Percentiles rank a stretch among this genome's conserved stretches.
These are phyloP conservation scores for Fusarium coffeatum DNA, from an alignment of 2,329 filamentous ascomycete species.

Conservation along the genomic window DNA sequence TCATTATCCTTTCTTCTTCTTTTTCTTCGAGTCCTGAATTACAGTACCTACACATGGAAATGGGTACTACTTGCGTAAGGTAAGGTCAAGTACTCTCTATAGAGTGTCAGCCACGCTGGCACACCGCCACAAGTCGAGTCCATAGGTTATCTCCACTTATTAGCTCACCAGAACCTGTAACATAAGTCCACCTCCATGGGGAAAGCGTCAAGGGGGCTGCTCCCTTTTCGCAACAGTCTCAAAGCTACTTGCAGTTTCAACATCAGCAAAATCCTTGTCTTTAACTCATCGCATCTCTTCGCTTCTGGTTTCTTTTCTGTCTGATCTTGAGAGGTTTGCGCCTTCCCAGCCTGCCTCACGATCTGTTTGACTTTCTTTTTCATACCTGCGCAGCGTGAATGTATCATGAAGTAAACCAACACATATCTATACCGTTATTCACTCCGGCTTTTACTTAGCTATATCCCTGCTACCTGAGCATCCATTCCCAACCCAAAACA, in stretches of 20 bases:
- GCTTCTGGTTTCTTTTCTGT: background rate
- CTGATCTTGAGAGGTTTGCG: background rate
- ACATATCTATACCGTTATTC: constrained; percentile 3
- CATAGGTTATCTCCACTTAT: constrained; percentile 11
- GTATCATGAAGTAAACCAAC: constrained; percentile 39
- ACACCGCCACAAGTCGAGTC: constrained; percentile 31
- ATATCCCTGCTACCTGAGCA: constrained; percentile 15
- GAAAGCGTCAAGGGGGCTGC: constrained; percentile 30
- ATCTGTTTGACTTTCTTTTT: background rate
- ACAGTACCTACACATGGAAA: background rate
- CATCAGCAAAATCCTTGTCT: constrained; percentile 16
- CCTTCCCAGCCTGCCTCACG: background rate
- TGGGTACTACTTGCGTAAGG: background rate
- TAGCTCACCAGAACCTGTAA: constrained; percentile 31
- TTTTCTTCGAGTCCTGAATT: background rate
- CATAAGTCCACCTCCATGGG: constrained; percentile 1
- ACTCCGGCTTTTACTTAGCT: constrained; percentile 12
- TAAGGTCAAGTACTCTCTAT: background rate
- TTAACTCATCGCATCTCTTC: background rate
- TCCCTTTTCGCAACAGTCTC: constrained; percentile 35
- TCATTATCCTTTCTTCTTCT: background rate
- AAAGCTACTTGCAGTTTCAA: constrained; percentile 29
- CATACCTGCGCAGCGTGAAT: constrained; percentile 1
- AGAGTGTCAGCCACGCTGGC: constrained; percentile 26
- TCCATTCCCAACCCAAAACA: constrained; percentile 11